Evolutionary conservation across 2,329 filamentous ascomycete genomes (phyloP).

Genomic region (Hypomyces perniciosus): DNA sequence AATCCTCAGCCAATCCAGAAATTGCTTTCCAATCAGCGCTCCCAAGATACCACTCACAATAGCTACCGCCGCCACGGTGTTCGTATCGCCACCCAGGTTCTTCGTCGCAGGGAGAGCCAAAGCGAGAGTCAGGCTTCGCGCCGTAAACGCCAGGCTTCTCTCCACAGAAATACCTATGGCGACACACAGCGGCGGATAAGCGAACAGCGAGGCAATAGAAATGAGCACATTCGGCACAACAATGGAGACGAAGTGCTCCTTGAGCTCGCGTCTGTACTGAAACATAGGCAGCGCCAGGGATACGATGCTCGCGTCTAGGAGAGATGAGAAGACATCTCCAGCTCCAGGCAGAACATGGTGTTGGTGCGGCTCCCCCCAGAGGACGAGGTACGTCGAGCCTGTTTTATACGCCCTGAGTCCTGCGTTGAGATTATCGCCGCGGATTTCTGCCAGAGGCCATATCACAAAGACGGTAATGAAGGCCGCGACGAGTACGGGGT

Average conservation of each 20-base stretch:
- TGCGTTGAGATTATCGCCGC: slow-evolving; percentile 33
- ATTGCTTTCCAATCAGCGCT: slow-evolving; percentile 45
- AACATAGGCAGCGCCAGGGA: slow-evolving; percentile 56
- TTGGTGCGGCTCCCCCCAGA: slow-evolving; percentile 33
- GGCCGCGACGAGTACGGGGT: slow-evolving; percentile 53
- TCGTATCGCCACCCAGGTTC: slow-evolving; percentile 51
- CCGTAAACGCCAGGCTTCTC: slow-evolving; percentile 49
- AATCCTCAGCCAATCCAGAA: slow-evolving; percentile 45
- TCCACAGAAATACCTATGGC: slow-evolving; percentile 34
- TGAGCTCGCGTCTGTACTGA: slow-evolving; percentile 51
- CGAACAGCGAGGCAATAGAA: slow-evolving; percentile 48
- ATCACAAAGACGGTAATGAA: slow-evolving; percentile 46
- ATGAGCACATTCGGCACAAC: slow-evolving; percentile 47
- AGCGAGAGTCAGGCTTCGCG: slow-evolving; percentile 52
- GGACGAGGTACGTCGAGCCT: slow-evolving; percentile 44
- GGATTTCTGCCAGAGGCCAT: slow-evolving; percentile 46
- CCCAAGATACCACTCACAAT: slow-evolving; percentile 56
- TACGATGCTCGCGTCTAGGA: slow-evolving; percentile 54
- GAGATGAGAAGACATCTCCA: slow-evolving; percentile 48
- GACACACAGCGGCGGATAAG: slow-evolving; percentile 50
- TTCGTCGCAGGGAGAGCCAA: slow-evolving; percentile 51
- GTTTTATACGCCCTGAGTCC: slow-evolving; percentile 46
- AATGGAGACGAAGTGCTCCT: slow-evolving; percentile 47
- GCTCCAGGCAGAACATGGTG: slow-evolving; percentile 41
- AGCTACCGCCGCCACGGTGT: slow-evolving; percentile 50